A percentile compares a stretch with the other conserved stretches of the same genome.
These are phyloP conservation scores for Botrytis hyacinthi DNA, from an alignment of 2,329 filamentous ascomycete genomes.

Conservation along the genomic window DNA sequence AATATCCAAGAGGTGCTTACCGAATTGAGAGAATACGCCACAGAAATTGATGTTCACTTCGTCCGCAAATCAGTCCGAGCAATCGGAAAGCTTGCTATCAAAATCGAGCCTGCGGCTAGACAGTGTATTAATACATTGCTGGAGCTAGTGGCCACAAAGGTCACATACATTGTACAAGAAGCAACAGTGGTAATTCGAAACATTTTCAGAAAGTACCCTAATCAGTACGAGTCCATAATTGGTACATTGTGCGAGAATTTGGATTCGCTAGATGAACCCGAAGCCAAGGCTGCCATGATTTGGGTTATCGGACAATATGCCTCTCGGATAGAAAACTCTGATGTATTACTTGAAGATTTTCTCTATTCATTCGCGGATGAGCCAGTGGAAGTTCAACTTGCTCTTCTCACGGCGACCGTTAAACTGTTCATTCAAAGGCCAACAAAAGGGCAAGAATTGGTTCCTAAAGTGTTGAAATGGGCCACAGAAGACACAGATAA, in stretches of 20 bases:
- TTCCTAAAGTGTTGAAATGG: slow-evolving; percentile 95
- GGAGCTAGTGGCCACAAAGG: slow-evolving; percentile 93
- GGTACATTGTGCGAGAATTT: slow-evolving; percentile 92
- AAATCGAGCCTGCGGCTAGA: slow-evolving; percentile 90
- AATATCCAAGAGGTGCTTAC: slow-evolving; percentile 96
- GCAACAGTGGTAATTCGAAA: slow-evolving; percentile 98
- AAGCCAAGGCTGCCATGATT: slow-evolving; percentile 97
- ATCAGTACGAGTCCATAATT: slow-evolving; percentile 98
- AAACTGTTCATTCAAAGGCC: slow-evolving; percentile 97
- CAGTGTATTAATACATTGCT: slow-evolving; percentile 90
- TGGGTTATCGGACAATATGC: slow-evolving; percentile 99
- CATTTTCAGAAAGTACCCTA: slow-evolving; percentile 98
- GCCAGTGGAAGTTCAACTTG: slow-evolving; percentile 91
- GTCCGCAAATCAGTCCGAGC: slow-evolving; percentile 96
- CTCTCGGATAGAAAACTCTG: slow-evolving; percentile 94
- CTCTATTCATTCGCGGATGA: slow-evolving; percentile 92
- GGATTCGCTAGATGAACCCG: slow-evolving; percentile 93
- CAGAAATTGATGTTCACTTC: slow-evolving; percentile 98
- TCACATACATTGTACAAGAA: slow-evolving; percentile 98
- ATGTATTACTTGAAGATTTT: slow-evolving; percentile 91
- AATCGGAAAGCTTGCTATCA: slow-evolving; percentile 97
- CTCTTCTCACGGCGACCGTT: slow-evolving; percentile 90
- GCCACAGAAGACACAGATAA: slow-evolving; percentile 99
- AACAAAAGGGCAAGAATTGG: slow-evolving; percentile 88
- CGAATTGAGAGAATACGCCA: slow-evolving; percentile 93